Base-by-base conservation (phyloP, 2,329 filamentous ascomycete genomes). In the Aspergillus luchuensis region DNA sequence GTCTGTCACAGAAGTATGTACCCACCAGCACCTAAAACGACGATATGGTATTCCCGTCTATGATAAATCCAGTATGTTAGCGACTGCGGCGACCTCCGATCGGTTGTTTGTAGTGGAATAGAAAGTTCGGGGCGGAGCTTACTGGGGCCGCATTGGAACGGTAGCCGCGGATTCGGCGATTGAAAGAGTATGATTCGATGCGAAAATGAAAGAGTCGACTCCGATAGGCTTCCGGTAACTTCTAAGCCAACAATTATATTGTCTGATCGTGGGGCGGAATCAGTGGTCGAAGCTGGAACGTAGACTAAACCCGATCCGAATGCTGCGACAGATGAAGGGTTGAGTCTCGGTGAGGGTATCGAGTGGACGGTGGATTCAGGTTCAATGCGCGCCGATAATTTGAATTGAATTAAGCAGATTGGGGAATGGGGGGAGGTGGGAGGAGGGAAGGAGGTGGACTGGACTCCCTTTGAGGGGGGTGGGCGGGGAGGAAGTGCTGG, bases 41-140 rank as follows among this genome's bases (percentile, higher is more conserved):
- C 91, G 73, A 92, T 89, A 76, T 92, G 88, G 74, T 92, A 91
- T 81, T 93, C 90, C 72, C 89, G 87, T 77, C 88, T 90, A 66
- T 45, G 17, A 33, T 49, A 54, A 56, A 17, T 15, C 8, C 19
- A 23, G 49, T 49, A 11, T 36, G 66, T 74, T 69, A 70, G 69
- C 64, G 60, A 55, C 45, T 49, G 45, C 36, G 53, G 61, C 52
- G 51, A 57, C 56, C 33, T 28, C 15, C 13, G 54, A 61, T 53
- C 48, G 28, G n/a, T 25, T 33, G 48, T 55, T 25, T 33, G 48
- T 55, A 21, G 23, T 23, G 3, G 28, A 13, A 30, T 41, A 48
- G 47, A 19, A 47, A 53, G 43, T 36, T 21, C 48, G 21, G 54
- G 49, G 25, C 39, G 48, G n/a, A 48, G 74, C 74, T 72, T 67